Percentiles rank a stretch among this genome's conserved stretches.
These are phyloP conservation scores for Russula virescens DNA, from an alignment of 768 basidiomycete species.

Conservation along the genomic window DNA sequence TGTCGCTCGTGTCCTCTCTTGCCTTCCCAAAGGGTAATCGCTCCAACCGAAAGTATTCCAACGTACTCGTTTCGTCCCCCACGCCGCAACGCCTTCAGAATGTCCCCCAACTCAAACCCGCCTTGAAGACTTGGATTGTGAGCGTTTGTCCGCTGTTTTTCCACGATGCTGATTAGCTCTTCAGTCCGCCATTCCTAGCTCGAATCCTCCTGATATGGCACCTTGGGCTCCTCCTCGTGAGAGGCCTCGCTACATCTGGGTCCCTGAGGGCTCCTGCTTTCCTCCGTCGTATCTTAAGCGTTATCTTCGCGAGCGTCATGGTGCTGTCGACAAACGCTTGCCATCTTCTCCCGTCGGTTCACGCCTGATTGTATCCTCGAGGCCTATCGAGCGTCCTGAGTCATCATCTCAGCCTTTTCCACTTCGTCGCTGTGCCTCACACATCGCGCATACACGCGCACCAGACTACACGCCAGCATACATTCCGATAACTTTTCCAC, in stretches of 20 bases:
- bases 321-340: background rate
- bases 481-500: background rate
- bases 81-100: conserved; percentile 19
- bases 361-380: conserved; percentile 2
- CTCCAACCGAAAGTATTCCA: conserved; percentile 9
- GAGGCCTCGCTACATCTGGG: conserved; percentile 13
- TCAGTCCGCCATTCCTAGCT: conserved; percentile 11
- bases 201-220: conserved; percentile 15
- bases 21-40: conserved; percentile 15
- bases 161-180: background rate
- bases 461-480: conserved; percentile 1
- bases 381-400: background rate
- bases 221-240: conserved; percentile 24
- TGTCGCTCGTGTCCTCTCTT: conserved; percentile 21
- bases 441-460: background rate
- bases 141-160: background rate
- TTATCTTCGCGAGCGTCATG: conserved; percentile 6
- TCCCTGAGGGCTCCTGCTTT: conserved; percentile 24
- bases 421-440: conserved; percentile 17
- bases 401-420: conserved; percentile 7
- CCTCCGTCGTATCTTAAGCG: conserved; percentile 19
- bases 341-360: background rate
- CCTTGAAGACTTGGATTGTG: conserved; percentile 23
- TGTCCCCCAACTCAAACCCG: conserved; percentile 18
- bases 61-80: conserved; percentile 22